Percentiles rank a stretch among this genome's conserved stretches.
Evolutionary conservation across 306 rosid genomes (phyloP).

Genomic region (Cicer chorassanicum): DNA sequence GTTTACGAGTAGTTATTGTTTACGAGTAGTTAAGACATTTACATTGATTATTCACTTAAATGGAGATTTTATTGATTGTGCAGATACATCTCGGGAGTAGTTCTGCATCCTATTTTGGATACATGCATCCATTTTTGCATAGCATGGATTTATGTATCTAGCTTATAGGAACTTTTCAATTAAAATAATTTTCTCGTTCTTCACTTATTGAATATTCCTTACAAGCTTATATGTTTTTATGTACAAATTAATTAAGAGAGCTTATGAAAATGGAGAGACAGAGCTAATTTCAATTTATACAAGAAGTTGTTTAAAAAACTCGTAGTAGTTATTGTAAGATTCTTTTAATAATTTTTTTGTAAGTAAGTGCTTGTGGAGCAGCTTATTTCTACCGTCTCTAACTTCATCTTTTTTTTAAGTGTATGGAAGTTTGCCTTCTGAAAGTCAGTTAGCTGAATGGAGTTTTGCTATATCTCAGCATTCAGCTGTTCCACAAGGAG

Average conservation of each 20-base stretch:
- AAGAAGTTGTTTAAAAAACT: background rate
- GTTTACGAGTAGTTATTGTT: slow-evolving; percentile 6
- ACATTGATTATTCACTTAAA: slow-evolving; percentile 9
- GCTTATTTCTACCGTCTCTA: background rate
- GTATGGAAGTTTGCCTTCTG: slow-evolving; percentile 92
- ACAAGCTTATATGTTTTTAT: background rate
- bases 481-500: slow-evolving; percentile 90
- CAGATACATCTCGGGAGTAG: slow-evolving; percentile 1
- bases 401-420: slow-evolving; percentile 51
- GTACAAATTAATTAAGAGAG: background rate
- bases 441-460: slow-evolving; percentile 74
- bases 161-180: too few relatives aligned
- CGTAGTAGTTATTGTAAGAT: background rate
- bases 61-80: background rate
- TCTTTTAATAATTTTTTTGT: background rate
- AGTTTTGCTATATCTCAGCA: slow-evolving; percentile 84
- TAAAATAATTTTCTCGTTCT: background rate
- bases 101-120: slow-evolving; percentile 19
- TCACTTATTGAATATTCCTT: background rate
- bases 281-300: background rate
- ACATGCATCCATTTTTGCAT: background rate
- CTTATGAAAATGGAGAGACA: background rate
- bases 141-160: background rate
- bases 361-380: background rate
- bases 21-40: background rate